phyloP scores from a whole-genome alignment of 768 basidiomycete species.

The Russula brevipes region DNA sequence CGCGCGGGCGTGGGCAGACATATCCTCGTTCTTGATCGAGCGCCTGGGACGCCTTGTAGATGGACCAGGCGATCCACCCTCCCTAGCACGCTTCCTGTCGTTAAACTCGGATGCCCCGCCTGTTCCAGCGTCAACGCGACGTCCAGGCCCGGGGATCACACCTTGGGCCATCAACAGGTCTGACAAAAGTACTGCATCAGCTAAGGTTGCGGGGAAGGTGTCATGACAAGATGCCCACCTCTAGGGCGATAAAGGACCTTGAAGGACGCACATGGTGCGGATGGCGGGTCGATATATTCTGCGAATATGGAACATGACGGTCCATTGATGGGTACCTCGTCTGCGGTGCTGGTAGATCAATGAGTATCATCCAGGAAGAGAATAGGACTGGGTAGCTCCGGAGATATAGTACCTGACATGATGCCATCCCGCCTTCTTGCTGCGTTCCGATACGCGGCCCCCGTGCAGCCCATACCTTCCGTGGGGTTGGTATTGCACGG shows the following conservation, averaged over 20 bases:
- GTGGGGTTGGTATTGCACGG: no score
- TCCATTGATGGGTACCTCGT: neutral
- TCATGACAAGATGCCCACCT: neutral
- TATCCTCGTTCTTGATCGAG: neutral
- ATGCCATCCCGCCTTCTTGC: conserved; percentile 22
- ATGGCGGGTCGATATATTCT: neutral
- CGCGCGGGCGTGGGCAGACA: neutral
- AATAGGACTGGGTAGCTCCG: neutral
- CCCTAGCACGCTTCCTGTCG: conserved; percentile 8
- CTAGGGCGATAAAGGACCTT: conserved; percentile 20
- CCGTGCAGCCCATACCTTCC: neutral
- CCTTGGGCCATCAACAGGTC: conserved; percentile 16
- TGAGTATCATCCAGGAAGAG: neutral
- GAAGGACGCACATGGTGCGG: neutral
- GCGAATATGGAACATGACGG: neutral
- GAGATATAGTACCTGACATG: conserved; percentile 5
- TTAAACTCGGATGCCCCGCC: neutral
- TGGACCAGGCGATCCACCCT: conserved; percentile 1
- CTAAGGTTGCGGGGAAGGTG: neutral
- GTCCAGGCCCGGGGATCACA: neutral
- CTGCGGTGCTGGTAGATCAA: conserved; percentile 8
- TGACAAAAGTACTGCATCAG: neutral
- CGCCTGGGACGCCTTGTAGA: neutral
- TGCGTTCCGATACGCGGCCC: conserved; percentile 16
- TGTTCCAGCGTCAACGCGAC: neutral